Base-by-base conservation (phyloP, 1,284 basidiomycete genomes). In the Paramarasmius palmivorus region DNA sequence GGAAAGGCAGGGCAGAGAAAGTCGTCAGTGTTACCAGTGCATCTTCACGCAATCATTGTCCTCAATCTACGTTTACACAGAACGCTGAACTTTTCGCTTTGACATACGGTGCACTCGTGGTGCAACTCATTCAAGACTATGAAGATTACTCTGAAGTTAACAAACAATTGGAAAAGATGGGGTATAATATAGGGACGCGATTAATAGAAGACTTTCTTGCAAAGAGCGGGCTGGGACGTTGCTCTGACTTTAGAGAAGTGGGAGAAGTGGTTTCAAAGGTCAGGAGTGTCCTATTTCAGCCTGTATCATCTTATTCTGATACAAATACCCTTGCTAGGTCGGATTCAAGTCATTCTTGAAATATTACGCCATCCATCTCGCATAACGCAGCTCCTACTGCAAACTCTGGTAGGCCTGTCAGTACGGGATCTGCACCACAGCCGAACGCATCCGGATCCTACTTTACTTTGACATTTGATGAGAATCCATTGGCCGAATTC, bases 341-440 rank as follows among this genome's bases (percentile, higher is more conserved):
- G 97, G 95, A n/a, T 99, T 99, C 81, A 98, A 98, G 72, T 90
- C 94, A 12, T 99, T 99, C 71, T 76, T 99, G 52, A 98, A n/a
- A 98, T 68, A 91, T 98, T 61, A 88, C 90, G 0, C 97, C 97
- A 0, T 78, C 75, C 25, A 82, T 98, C 47, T 82, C 86, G 7
- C 93, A 96, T 62, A 78, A 81, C 59, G 65, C 75, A 53, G 73
- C 78, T 10, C 70, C 70, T 2, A 69, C 79, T 10, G 66, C 80
- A 34, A 73, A 78, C 15, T 74, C 78, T 8, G 72, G 73, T 46
- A 72, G 75, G 57, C 73, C 74, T 23, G 75, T 70, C 50, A 77
- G 74, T 57, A 74, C 72, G 52, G 66, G 65, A 57, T 68, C 57
- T 59, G 71, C 62, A 59, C 71, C 50, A 56, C 75, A 62, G 71